Conservation (phyloP, 2,329 filamentous ascomycete species). For the Fusarium sp. region DNA sequence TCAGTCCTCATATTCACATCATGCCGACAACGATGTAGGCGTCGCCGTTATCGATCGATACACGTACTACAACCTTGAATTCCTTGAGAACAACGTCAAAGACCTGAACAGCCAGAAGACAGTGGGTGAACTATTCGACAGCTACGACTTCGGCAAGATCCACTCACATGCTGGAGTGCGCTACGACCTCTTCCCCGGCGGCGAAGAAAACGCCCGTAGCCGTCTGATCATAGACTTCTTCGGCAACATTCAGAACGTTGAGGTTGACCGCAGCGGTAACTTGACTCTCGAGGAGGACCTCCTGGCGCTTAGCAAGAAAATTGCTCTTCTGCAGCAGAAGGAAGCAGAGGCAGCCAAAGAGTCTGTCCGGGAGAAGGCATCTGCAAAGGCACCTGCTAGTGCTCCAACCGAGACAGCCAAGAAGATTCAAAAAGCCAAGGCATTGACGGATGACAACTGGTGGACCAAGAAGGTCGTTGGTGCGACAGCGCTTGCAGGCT, state of each 20-base stretch:
- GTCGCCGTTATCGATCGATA: conserved; percentile 98
- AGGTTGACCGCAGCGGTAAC: conserved; percentile 75
- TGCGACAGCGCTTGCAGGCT: conserved; percentile 69
- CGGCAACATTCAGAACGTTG: conserved; percentile 96
- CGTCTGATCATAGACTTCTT: conserved; percentile 96
- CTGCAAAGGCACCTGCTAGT: conserved; percentile 42
- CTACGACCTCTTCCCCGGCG: conserved; percentile 94
- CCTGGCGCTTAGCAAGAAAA: conserved; percentile 75
- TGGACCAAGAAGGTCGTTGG: conserved; percentile 72
- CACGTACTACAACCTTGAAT: conserved; percentile 98
- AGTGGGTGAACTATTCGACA: conserved; percentile 93
- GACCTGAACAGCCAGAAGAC: conserved; percentile 89
- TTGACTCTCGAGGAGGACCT: conserved; percentile 76
- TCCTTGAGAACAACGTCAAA: conserved; percentile 88
- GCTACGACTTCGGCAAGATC: conserved; percentile 93
- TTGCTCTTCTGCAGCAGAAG: conserved; percentile 61
- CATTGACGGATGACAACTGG: conserved; percentile 72
- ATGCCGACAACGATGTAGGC: conserved; percentile 96
- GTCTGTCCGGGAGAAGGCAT: conserved; percentile 35
- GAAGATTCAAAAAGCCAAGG: conserved; percentile 58
- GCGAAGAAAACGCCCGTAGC: conserved; percentile 78
- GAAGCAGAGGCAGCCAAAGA: conserved; percentile 55
- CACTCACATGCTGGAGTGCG: conserved; percentile 91
- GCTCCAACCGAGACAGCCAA: conserved; percentile 41
- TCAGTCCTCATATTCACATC: conserved; percentile 96